Evolutionary conservation across 495 filamentous ascomycete genomes (phyloP), one percentile per base, ranked within the genome.

Genomic region (Collariella sp.): DNA sequence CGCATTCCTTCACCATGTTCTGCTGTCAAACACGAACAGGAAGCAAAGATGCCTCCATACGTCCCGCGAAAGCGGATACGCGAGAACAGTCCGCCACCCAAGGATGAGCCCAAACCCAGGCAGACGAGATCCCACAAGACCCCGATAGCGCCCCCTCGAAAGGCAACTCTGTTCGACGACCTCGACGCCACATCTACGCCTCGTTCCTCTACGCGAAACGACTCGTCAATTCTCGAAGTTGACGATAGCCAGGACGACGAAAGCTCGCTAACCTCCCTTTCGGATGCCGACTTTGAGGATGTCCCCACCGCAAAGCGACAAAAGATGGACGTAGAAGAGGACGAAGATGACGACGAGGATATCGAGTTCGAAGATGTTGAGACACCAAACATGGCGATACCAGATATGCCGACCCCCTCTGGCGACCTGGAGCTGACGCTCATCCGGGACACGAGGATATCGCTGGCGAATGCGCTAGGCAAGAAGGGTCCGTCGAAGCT

Each of bases 341-440:
- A 81, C 0, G 76, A 81, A 2, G 82, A 82, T 2, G 76, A 78
- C 0, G 85, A 91, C 23, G 85, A 86, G 29, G 83, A 83, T 40
- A 76, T 88, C 48, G 87, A 94, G 58, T 96, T 93, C 76, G 91
- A 96, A 72, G 89, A 96, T 72, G 89, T 91, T 23, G 75, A 79
- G 23, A 64, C 77, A 19, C 65, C 56, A 3, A 49, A 53, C 11
- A 29, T 61, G 38, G 16, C 52, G 55, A 7, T 64, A 47, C 57
- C 36, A 23, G 50, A 65, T 23, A 55, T 44, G 3, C 63, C 59
- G 0, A 40, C 45, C 0, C 55, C 64, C 34, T 54, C 59, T 11
- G 79, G 76, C 12, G 84, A 94, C 67, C 75, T 95, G 3, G 86
- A 93, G 54, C 72, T 96, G 60, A 94, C 85, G 0, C 68, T 95